Evolutionary conservation across 2,329 filamentous ascomycete species (phyloP), one percentile per base, ranked within the genome.

Genomic region (Cladosporium sp.): DNA sequence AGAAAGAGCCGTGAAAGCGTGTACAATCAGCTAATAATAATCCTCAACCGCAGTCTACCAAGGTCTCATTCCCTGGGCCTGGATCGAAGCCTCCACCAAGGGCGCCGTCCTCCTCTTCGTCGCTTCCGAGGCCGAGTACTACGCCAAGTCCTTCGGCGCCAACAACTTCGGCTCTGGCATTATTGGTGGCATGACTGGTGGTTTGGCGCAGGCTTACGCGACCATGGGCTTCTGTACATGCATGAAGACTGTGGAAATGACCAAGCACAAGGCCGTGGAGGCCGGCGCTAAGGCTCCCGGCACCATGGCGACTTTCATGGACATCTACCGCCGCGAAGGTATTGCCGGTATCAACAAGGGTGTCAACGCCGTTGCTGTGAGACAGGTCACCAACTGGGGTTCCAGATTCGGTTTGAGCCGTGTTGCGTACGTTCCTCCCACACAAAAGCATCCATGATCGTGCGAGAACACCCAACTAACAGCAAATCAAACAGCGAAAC

Each of bases 231-330:
- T 99, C 87, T 99, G 94, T 80, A 99, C 94, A 63, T 99, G 94
- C 85, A 99, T 99, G 94, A 99, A 99, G 87, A 99, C 94, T 64
- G 94, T 97, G 67, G 94, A 99, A 79, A 99, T 99, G 79, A 99
- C 94, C 73, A 95, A 97, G 81, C 89, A 94, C 83, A 97, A 97
- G 85, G 82, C 94, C 72, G 92, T 90, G 14, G 88, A 90, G 36
- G 67, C 86, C 43, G 94, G 94, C 68, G 85, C 88, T 66, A 90
- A 91, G 80, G 90, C 91, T 22, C 89, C 86, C n/a, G 87, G 90
- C 70, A 97, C 94, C 66, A 95, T 96, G 76, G 84, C 86, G 68
- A 97, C 94, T 60, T 99, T 99, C 78, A 94, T 93, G 88, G 88
- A 90, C 73, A 99, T 99, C 77, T 99, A 95, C 82, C 89, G 90